Base-by-base conservation (phyloP, 495 filamentous ascomycete genomes). In the Thozetella sp. region DNA sequence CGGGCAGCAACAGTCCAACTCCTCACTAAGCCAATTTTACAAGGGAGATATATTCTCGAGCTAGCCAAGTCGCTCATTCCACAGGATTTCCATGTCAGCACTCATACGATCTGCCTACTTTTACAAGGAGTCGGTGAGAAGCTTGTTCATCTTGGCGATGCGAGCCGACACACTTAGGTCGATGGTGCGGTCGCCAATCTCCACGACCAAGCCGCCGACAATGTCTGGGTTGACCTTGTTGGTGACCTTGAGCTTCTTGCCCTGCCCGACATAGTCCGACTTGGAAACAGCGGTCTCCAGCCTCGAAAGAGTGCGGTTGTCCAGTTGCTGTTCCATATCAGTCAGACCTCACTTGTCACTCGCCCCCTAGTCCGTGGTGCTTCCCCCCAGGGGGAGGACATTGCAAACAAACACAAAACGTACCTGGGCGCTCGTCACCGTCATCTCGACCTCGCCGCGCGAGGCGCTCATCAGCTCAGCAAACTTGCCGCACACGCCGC, bases 81-180 rank as follows among this genome's bases (percentile, higher is more conserved):
- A n/a, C n/a, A n/a, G n/a, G n/a, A n/a, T n/a, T n/a, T n/a, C n/a
- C n/a, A n/a, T n/a, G n/a, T n/a, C n/a, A n/a, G n/a, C n/a, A n/a
- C n/a, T n/a, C n/a, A n/a, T n/a, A n/a, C n/a, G n/a, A n/a, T n/a
- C n/a, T n/a, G n/a, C n/a, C n/a, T 58, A 75, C 68, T 93, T 93
- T 93, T 48, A 99, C 88, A 98, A 79, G 73, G 90, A 85, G 81
- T 99, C 96, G 62, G 85, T 92, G 68, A 99, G 89, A 72, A 97
- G 89, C 89, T 99, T 99, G 90, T 98, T 99, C 87, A 98, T 90
- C 86, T 93, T 96, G 75, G 90, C 83, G 78, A 99, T 90, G 86
- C 92, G 94, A 71, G 91, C 81, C 15, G 95, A 95, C 66, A 99
- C 92, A 80, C 90, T 93, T 59, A 97, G 90, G 78, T 99, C 95